These are phyloP conservation scores for Yamadazyma songkhlaensis DNA, from an alignment of 1,139 yeast species.

Conservation along the genomic window DNA sequence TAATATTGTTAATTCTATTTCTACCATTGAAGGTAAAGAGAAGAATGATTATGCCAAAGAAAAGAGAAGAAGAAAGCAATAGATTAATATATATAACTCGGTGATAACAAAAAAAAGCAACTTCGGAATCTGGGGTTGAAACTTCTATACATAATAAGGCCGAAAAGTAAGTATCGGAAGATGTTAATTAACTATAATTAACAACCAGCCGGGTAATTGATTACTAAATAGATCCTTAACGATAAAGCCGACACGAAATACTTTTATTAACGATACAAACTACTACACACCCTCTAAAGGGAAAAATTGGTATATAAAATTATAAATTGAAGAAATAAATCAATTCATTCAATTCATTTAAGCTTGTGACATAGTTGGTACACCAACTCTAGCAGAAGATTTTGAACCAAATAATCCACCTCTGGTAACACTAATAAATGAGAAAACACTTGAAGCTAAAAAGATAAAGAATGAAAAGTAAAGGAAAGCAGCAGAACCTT, in stretches of 20 bases:
- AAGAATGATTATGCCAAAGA: conserved; percentile 89
- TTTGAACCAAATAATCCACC: conserved; percentile 73
- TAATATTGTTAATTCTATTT: conserved; percentile 76
- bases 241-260: too few relatives aligned
- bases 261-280: too few relatives aligned
- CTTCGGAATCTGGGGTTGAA: neutral
- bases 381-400: conserved; percentile 68
- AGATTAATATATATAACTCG: neutral
- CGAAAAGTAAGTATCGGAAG: too few relatives aligned
- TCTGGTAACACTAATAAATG: conserved; percentile 53
- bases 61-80: conserved; percentile 55
- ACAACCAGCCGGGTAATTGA: too few relatives aligned
- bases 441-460: conserved; percentile 64
- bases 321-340: neutral
- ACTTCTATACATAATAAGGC: too few relatives aligned
- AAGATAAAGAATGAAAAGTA: conserved; percentile 81
- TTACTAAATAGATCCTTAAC: too few relatives aligned
- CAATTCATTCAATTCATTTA: conserved; percentile 22
- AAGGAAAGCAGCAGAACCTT: conserved; percentile 87
- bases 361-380: conserved; percentile 86
- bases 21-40: conserved; percentile 92
- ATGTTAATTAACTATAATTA: too few relatives aligned
- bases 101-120: too few relatives aligned
- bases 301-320: neutral
- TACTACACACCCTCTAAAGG: too few relatives aligned